Percentiles rank a stretch among this genome's conserved stretches.
These are phyloP conservation scores for Kwoniella sp. DNA, from an alignment of 768 basidiomycete species.

Conservation along the genomic window DNA sequence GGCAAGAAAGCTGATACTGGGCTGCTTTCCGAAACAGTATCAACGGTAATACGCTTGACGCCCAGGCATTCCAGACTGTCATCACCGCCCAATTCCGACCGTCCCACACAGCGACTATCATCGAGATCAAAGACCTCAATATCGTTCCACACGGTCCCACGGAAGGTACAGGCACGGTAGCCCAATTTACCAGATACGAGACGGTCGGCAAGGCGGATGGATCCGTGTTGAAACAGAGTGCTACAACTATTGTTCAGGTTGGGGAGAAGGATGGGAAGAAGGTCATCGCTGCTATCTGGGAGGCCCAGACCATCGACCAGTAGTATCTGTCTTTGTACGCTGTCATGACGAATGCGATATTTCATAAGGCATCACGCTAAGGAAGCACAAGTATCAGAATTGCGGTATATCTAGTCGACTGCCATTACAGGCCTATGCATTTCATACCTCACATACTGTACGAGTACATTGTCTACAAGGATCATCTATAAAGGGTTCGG, in stretches of 20 bases:
- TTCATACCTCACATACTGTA: too few species aligned
- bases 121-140: constrained; percentile 15
- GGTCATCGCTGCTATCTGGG: constrained; percentile 13
- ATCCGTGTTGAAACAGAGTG: constrained; percentile 8
- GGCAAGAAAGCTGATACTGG: not conserved
- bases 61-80: constrained; percentile 6
- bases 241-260: constrained; percentile 14
- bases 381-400: too few species aligned
- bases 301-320: constrained; percentile 12
- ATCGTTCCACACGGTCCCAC: constrained; percentile 5
- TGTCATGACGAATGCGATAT: too few species aligned
- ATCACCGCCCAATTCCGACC: constrained; percentile 15
- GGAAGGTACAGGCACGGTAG: constrained; percentile 6
- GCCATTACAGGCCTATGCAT: constrained; percentile 1
- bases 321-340: too few species aligned
- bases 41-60: constrained; percentile 7
- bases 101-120: constrained; percentile 5
- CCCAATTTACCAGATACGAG: constrained; percentile 12
- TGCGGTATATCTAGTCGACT: not conserved
- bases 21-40: constrained; percentile 2
- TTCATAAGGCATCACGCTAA: too few species aligned
- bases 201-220: constrained; percentile 12
- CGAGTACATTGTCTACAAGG: too few species aligned
- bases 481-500: constrained; percentile 13
- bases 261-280: constrained; percentile 11